These are phyloP conservation scores for Fusarium chlamydosporum DNA, from an alignment of 2,329 filamentous ascomycete species.

Conservation along the genomic window DNA sequence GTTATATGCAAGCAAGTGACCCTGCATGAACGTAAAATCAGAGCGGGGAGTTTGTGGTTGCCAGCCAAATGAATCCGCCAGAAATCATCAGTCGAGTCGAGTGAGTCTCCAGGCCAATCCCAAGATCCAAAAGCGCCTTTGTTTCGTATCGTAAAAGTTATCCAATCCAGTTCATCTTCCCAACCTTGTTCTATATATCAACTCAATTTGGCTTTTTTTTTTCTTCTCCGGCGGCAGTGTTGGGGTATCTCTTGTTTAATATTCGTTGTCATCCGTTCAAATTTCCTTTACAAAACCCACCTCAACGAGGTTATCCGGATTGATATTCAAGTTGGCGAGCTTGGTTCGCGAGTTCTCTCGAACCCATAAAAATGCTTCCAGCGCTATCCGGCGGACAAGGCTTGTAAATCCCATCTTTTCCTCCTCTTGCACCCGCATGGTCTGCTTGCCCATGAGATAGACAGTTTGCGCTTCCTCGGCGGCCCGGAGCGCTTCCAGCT, in stretches of 20 bases:
- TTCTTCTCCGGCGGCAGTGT: not conserved
- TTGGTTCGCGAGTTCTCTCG: slow-evolving; percentile 76
- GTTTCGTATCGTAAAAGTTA: slow-evolving; percentile 14
- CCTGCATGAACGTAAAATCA: slow-evolving; percentile 8
- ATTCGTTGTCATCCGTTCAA: slow-evolving; percentile 49
- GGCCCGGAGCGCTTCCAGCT: slow-evolving; percentile 61
- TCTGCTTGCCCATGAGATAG: slow-evolving; percentile 73
- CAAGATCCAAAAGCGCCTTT: slow-evolving; percentile 28
- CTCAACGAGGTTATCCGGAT: slow-evolving; percentile 72
- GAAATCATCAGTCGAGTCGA: slow-evolving; percentile 14
- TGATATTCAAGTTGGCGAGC: slow-evolving; percentile 69
- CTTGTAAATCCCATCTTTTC: slow-evolving; percentile 53
- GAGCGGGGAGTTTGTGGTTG: slow-evolving; percentile 28
- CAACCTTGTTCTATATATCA: slow-evolving; percentile 8
- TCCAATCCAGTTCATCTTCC: slow-evolving; percentile 10
- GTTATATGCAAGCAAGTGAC: slow-evolving; percentile 31
- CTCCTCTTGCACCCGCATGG: slow-evolving; percentile 64
- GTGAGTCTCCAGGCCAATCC: slow-evolving; percentile 14
- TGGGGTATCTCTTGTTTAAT: slow-evolving; percentile 26
- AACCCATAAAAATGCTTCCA: slow-evolving; percentile 73
- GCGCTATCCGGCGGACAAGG: slow-evolving; percentile 60
- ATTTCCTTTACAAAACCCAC: slow-evolving; percentile 79
- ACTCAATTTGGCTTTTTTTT: not conserved
- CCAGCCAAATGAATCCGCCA: slow-evolving; percentile 28
- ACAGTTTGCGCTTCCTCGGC: slow-evolving; percentile 65